Base-by-base conservation (phyloP, 2,329 filamentous ascomycete species). In the Aspergillus transmontanensis region DNA sequence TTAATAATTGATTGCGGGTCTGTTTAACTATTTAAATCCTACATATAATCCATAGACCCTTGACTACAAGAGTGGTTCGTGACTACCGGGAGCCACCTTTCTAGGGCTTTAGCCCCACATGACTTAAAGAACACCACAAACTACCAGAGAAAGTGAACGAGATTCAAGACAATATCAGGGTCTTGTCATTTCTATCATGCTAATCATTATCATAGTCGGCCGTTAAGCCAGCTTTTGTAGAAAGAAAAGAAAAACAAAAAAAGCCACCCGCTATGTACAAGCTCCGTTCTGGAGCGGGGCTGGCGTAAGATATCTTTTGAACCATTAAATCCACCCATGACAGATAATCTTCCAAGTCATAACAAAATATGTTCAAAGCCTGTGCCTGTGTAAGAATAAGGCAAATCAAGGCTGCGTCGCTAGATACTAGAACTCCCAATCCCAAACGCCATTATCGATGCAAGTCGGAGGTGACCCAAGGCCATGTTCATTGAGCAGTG, bases 401-500 rank as follows among this genome's bases (percentile, higher is more conserved):
- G 55, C 45, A 61, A 58, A 66, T 61, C 64, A 66, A 63, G 58
- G 62, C 63, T 59, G 57, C 59, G 59, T 65, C 69, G 68, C 64
- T 69, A 62, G 45, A 65, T 48, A 61, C 60, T 60, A 59, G 48
- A 64, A 61, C 57, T 32, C 68, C 64, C 41, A 50, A 50, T 59
- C 41, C 45, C 46, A 59, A 69, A 69, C 68, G 65, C 69, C 68
- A 56, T 53, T 45, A 36, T 59, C 54, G 53, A 69, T 70, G 68
- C 68, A 65, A 68, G 39, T 23, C 46, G 50, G 53, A 61, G 58
- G 43, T 30, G 56, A 43, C 19, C 21, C 19, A 36, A 30, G 26
- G 23, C 39, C 28, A 30, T n/a, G n/a, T 54, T 72, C 63, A 77
- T 65, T 72, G 71, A 32, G 72, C 72, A 56, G 72, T 67, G 14